These are phyloP conservation scores for Phytophthora niederhauseri DNA, from an alignment of 352 stramenopile genomes.

Conservation along the genomic window DNA sequence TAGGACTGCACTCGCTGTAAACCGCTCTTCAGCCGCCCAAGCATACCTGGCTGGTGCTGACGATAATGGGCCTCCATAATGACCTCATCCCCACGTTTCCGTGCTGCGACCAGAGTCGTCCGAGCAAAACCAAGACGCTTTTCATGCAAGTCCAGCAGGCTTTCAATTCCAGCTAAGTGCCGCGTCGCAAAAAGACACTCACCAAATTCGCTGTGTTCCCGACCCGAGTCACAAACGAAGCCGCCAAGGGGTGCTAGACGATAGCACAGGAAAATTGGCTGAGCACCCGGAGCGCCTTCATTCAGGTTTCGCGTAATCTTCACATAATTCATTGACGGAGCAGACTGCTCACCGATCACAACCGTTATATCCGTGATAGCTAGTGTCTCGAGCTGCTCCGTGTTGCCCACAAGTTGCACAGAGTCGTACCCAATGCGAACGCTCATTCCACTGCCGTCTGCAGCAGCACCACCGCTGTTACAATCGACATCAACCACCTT, in stretches of 20 bases:
- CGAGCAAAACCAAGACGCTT: conserved; percentile 28
- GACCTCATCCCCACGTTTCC: conserved; percentile 35
- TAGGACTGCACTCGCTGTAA: conserved; percentile 67
- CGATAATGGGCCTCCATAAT: conserved; percentile 50
- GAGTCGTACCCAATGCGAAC: conserved; percentile 46
- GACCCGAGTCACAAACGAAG: conserved; percentile 57
- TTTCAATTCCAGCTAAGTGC: conserved; percentile 32
- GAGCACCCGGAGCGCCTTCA: conserved; percentile 30
- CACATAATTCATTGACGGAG: conserved; percentile 44
- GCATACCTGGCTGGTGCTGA: conserved; percentile 56
- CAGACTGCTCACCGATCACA: conserved; percentile 38
- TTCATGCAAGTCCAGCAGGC: conserved; percentile 35
- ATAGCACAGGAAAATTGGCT: conserved; percentile 67
- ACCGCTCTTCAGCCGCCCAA: conserved; percentile 47
- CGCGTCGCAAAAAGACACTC: conserved; percentile 72
- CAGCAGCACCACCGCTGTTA: conserved; percentile 34
- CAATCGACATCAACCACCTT: conserved; percentile 33
- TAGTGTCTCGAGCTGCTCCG: conserved; percentile 41
- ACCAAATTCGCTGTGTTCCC: conserved; percentile 60
- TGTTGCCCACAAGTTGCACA: conserved; percentile 31
- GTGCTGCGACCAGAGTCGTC: conserved; percentile 15
- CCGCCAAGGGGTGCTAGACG: conserved; percentile 51
- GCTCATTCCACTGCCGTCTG: conserved; percentile 29
- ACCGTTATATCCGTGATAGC: conserved; percentile 72
- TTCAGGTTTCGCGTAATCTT: conserved; percentile 68